Evolutionary conservation across 1,284 basidiomycete species (phyloP), one percentile per base, ranked within the genome.

Genomic region (Exsudoporus floridanus): DNA sequence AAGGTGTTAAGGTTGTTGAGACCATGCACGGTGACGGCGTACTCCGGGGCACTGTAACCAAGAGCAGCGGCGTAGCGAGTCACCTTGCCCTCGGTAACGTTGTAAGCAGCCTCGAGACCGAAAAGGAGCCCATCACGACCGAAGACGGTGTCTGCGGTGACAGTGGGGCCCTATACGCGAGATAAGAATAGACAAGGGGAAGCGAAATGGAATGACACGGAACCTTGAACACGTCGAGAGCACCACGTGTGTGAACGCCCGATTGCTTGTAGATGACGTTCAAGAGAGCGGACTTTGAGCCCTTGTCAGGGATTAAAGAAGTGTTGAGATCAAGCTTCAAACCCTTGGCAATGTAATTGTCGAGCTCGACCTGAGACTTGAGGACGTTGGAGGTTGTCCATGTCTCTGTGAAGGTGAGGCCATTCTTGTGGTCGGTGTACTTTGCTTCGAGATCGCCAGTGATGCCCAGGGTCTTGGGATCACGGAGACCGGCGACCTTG

Each of bases 51-150:
- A 70, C 90, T 92, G 85, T 89, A 98, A 69, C 95, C 97, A 61
- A 93, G 73, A 54, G 94, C 96, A 64, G 90, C 84, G 59, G 94
- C 90, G 78, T 97, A 99, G 68, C 90, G 89, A 67, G 90, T 89
- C 71, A 99, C 81, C 71, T 86, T 90, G 71, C 94, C 96, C 66
- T 93, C 90, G 56, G 88, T 92, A 71, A 98, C 93, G 73, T 98
- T 97, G 84, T 98, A 98, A 57, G 92, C 85, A 33, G 93, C 88
- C 81, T 99, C 97, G 62, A 85, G 93, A 82, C 97, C 96, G 62
- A 95, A 78, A 54, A 98, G 88, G 89, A 98, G 95, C 60, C 97
- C 97, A 70, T 98, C 94, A 66, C 94, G 94, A 65, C 95, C 95
- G 64, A 98, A 73, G 66, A 98, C 94, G 59, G 91, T 83, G 76